phyloP scores from a whole-genome alignment of 2,329 filamentous ascomycete species.

The Acrocalymma vagum region DNA sequence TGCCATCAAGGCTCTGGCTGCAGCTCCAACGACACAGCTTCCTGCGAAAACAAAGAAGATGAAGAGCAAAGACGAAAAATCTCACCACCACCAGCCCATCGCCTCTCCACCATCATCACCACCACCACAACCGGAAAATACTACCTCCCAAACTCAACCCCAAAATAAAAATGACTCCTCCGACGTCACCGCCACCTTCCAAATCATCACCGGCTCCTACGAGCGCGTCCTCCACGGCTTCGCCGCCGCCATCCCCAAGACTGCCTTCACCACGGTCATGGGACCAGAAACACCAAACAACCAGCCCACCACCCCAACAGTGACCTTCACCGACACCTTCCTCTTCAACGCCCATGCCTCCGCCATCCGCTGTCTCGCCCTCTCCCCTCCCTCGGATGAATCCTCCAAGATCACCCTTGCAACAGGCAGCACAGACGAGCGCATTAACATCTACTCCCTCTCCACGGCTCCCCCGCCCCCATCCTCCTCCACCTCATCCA shows the following conservation, averaged over 20 bases:
- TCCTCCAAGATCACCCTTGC: constrained; percentile 88
- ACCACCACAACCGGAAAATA: constrained; percentile 12
- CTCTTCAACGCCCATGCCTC: constrained; percentile 94
- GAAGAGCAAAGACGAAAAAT: constrained; percentile 39
- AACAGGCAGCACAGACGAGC: constrained; percentile 90
- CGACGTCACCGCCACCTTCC: constrained; percentile 69
- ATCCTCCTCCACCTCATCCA: constrained; percentile 64
- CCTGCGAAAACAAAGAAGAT: too few relatives aligned
- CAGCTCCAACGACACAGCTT: too few relatives aligned
- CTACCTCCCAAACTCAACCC: too few relatives aligned
- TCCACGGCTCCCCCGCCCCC: constrained; percentile 66
- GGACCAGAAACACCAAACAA: constrained; percentile 34
- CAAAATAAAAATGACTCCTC: too few relatives aligned
- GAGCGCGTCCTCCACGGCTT: constrained; percentile 92
- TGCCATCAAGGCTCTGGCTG: constrained; percentile 21
- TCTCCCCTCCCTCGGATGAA: constrained; percentile 75
- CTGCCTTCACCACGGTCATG: constrained; percentile 40
- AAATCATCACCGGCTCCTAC: constrained; percentile 93
- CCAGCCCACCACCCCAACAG: constrained; percentile 42
- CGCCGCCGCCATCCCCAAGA: constrained; percentile 71
- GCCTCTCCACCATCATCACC: too few relatives aligned
- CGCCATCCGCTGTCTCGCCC: constrained; percentile 85
- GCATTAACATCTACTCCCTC: constrained; percentile 92
- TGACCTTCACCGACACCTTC: constrained; percentile 88
- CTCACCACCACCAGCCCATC: too few relatives aligned